Percentiles rank a stretch among this genome's conserved stretches.
phyloP scores from a whole-genome alignment of 179 eudicot genomes.

The Dionaea muscipula region DNA sequence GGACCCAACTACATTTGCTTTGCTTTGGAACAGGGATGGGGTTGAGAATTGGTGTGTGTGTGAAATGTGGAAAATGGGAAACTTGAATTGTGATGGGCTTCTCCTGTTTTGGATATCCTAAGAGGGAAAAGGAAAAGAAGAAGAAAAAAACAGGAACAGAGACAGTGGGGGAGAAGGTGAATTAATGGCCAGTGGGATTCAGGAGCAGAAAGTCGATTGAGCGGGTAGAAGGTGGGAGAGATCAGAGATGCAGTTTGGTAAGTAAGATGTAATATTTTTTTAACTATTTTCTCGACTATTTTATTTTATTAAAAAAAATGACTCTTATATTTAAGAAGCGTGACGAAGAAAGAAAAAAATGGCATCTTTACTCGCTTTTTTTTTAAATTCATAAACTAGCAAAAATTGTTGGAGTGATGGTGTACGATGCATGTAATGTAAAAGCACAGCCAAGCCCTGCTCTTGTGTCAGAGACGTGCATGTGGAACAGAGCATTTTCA shows the following conservation, averaged over 20 bases:
- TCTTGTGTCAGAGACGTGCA: no score
- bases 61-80: slow-evolving; percentile 2
- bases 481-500: no score
- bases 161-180: slow-evolving; percentile 2
- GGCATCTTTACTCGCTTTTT: no score
- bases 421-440: no score
- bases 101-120: slow-evolving; percentile 21
- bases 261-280: not conserved
- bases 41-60: slow-evolving; percentile 12
- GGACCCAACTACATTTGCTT: no score
- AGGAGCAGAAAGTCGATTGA: no score
- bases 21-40: slow-evolving; percentile 5
- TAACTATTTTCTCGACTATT: not conserved
- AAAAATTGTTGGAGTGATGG: no score
- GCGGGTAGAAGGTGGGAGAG: no score
- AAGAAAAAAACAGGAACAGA: slow-evolving; percentile 7
- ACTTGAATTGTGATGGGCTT: slow-evolving; percentile 7
- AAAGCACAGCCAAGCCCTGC: no score
- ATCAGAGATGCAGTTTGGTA: no score
- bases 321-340: not conserved
- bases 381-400: no score
- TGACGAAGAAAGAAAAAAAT: no score
- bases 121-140: slow-evolving; percentile 25
- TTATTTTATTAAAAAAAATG: slow-evolving; percentile 10
- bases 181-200: not conserved